Base-by-base conservation (phyloP, 257 asterid genomes). In the Coffea canephora region DNA sequence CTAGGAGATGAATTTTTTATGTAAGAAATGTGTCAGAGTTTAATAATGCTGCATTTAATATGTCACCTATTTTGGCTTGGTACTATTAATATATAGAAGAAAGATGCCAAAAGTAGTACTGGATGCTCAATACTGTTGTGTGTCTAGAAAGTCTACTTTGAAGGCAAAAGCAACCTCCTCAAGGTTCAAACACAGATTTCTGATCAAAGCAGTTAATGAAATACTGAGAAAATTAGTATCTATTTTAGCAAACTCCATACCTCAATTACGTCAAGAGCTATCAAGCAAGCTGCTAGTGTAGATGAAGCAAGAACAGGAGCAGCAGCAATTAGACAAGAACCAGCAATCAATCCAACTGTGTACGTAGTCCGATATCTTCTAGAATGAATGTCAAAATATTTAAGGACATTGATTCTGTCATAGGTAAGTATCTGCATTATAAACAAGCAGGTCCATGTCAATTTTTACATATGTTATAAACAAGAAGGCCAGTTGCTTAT, bases 221-320 rank as follows among this genome's bases (percentile, higher is more conserved):
- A 9, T 8, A 62, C n/a, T 21, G 31, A 62, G 34, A 62, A 23
- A 62, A 75, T 10, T 41, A 55, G 62, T 55, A 19, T n/a, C 5
- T 69, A 23, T n/a, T 4, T 11, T 10, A 69, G 27, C 13, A 36
- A 73, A 61, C 36, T 36, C 31, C 79, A 69, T 87, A 96, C 99
- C 94, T 90, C 95, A 79, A 96, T 81, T 68, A 92, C 83, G 69
- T 86, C 94, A 46, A 96, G 86, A 27, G 99, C 93, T 75, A 90
- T 84, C 86, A 91, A 86, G 88, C 91, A 91, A 80, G 91, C 89
- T 75, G 92, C 87, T 79, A 89, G 90, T 73, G 94, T 89, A 79
- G 84, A 86, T 77, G 99, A 94, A 87, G 97, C 89, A 86, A 94
- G 84, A 73, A 94, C 82, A 5, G 99, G 97, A n/a, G n/a, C n/a